A percentile compares a stretch with the other conserved stretches of the same genome.
These are phyloP conservation scores for Trichoderma koningii DNA, from an alignment of 2,329 filamentous ascomycete genomes.

Conservation along the genomic window DNA sequence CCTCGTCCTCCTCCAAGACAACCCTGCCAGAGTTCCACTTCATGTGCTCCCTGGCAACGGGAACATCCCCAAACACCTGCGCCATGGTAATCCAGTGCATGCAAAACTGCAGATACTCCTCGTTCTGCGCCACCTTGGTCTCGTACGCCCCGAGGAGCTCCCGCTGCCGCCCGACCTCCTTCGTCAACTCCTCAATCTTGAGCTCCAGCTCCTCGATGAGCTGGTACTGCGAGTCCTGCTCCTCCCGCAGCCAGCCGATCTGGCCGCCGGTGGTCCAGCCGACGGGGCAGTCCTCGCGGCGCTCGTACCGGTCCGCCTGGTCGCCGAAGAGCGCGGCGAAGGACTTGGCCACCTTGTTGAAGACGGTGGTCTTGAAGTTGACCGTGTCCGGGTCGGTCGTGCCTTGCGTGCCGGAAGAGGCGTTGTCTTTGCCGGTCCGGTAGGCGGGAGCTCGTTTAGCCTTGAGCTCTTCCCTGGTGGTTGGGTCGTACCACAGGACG, in stretches of 20 bases:
- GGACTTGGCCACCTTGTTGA: constrained; percentile 10
- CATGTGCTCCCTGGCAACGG: constrained; percentile 16
- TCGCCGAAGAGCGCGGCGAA: constrained; percentile 17
- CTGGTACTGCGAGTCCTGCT: constrained; percentile 16
- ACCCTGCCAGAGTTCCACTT: constrained; percentile 12
- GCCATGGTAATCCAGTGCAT: constrained; percentile 28
- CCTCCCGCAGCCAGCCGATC: neutral
- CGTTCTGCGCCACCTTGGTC: neutral
- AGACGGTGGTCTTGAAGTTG: constrained; percentile 3
- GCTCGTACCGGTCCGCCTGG: neutral
- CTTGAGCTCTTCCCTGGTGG: neutral
- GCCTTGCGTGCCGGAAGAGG: neutral
- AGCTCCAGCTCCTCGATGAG: constrained; percentile 14
- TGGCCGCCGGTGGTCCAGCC: constrained; percentile 17
- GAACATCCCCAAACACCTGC: constrained; percentile 23
- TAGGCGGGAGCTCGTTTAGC: neutral
- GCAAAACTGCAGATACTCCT: constrained; percentile 8
- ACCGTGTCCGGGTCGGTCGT: neutral
- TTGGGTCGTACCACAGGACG: constrained; percentile 4
- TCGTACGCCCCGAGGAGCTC: constrained; percentile 10
- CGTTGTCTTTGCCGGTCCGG: neutral
- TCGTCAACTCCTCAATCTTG: constrained; percentile 17
- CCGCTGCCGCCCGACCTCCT: constrained; percentile 7
- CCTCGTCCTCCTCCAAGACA: neutral
- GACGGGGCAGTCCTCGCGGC: neutral